phyloP scores from a whole-genome alignment of 164 flowering plant genomes.

The Tinospora cordifolia region DNA sequence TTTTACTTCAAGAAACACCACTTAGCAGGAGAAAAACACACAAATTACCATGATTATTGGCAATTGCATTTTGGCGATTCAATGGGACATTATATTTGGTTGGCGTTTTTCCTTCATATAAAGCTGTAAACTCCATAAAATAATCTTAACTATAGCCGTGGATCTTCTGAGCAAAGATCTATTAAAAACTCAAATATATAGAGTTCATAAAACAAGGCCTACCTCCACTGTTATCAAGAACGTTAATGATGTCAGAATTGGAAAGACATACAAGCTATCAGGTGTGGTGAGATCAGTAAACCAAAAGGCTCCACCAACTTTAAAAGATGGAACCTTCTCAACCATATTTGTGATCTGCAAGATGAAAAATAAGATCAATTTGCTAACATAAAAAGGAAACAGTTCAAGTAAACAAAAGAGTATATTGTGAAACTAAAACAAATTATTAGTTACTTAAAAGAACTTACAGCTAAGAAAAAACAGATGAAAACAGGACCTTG shows the following conservation, averaged over 20 bases:
- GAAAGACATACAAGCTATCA: constrained; percentile 61
- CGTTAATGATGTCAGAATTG: constrained; percentile 60
- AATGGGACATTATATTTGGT: not conserved
- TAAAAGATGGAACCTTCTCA: constrained; percentile 86
- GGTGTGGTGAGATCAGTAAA: constrained; percentile 81
- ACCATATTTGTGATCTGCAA: constrained; percentile 72
- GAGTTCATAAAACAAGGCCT: constrained; percentile 11
- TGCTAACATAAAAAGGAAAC: not conserved
- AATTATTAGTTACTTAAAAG: not conserved
- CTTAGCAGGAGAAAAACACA: not conserved
- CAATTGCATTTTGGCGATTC: not conserved
- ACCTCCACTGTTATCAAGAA: constrained; percentile 88
- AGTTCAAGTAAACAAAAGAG: not conserved
- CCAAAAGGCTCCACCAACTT: constrained; percentile 78
- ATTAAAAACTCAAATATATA: not conserved
- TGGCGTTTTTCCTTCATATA: too few species aligned
- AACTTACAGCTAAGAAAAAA: constrained; percentile 80
- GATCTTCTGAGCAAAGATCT: not conserved
- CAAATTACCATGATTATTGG: not conserved
- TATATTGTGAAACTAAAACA: not conserved
- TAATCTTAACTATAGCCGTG: not conserved
- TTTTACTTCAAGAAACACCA: too few species aligned
- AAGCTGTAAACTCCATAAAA: not conserved
- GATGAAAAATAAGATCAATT: constrained; percentile 3
- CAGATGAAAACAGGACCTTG: constrained; percentile 81